A percentile compares a stretch with the other conserved stretches of the same genome.
Conservation (phyloP, 1,284 basidiomycete genomes). For the Gomphus bonarii region DNA sequence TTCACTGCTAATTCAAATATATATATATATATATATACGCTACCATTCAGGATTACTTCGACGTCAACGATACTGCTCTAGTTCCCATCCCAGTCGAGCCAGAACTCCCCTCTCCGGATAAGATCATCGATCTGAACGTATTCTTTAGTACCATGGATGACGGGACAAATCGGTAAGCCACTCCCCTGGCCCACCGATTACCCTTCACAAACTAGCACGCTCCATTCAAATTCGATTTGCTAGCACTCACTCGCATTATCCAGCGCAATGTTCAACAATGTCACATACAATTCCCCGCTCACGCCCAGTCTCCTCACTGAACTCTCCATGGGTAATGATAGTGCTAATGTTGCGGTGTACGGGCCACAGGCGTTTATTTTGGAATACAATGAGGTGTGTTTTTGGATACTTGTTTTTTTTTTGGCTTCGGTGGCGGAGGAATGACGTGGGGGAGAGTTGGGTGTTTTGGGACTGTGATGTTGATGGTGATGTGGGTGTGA, state of each 20-base stretch:
- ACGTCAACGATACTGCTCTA: conserved; percentile 52
- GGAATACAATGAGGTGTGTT: conserved; percentile 44
- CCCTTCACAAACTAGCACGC: not conserved
- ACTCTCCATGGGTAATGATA: conserved; percentile 56
- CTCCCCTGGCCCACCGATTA: not conserved
- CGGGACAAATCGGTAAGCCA: conserved; percentile 50
- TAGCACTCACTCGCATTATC: not conserved
- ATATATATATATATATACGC: not conserved
- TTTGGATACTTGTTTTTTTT: not conserved
- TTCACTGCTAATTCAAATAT: no score
- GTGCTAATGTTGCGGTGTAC: conserved; percentile 57
- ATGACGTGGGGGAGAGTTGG: not conserved
- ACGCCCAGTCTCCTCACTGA: conserved; percentile 72
- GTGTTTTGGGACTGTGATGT: not conserved
- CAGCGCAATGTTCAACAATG: conserved; percentile 56
- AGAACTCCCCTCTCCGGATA: conserved; percentile 33
- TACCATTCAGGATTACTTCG: conserved; percentile 28
- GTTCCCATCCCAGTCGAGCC: conserved; percentile 42
- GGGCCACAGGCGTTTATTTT: conserved; percentile 71
- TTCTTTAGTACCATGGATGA: conserved; percentile 67
- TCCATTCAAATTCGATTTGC: not conserved
- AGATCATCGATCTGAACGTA: conserved; percentile 44
- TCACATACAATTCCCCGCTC: conserved; percentile 59
- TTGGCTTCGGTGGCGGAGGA: no score
- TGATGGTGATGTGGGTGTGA: not conserved